Evolutionary conservation across 768 basidiomycete species (phyloP).

Genomic region (Amanita pseudoporphyria): DNA sequence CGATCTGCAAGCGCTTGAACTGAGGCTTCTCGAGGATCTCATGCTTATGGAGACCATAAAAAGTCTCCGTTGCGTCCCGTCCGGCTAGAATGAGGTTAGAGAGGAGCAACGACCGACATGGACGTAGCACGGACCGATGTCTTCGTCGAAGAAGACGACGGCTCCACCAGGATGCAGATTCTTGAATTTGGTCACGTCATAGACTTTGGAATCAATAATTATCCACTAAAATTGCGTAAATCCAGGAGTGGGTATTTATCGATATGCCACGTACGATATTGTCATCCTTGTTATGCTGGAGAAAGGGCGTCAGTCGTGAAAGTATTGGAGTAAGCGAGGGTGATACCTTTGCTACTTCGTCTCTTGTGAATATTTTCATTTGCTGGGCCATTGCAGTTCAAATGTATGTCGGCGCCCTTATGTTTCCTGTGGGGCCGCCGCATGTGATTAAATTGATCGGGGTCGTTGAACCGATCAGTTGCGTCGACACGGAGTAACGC

Average conservation of each 20-base stretch:
- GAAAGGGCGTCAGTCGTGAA: conserved; percentile 10
- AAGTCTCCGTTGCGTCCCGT: conserved; percentile 82
- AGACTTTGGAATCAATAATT: conserved; percentile 79
- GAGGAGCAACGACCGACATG: conserved; percentile 18
- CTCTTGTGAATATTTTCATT: conserved; percentile 27
- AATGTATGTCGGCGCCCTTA: background rate
- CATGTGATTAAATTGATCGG: conserved; percentile 4
- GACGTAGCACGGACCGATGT: conserved; percentile 53
- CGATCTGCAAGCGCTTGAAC: conserved; percentile 69
- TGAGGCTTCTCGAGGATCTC: conserved; percentile 80
- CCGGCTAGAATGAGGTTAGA: conserved; percentile 51
- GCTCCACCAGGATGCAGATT: conserved; percentile 81
- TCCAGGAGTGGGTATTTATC: no score
- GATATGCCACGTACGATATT: conserved; percentile 48
- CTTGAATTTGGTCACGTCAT: conserved; percentile 74
- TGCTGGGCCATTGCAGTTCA: conserved; percentile 24
- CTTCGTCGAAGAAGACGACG: conserved; percentile 62
- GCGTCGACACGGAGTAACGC: no score
- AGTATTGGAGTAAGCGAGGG: background rate
- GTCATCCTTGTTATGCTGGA: conserved; percentile 65
- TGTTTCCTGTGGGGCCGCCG: no score
- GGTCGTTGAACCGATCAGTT: no score
- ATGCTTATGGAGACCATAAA: conserved; percentile 84
- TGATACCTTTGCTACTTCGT: conserved; percentile 34
- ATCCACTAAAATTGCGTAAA: conserved; percentile 78